Evolutionary conservation across 202 grass and related monocot species (phyloP).

Genomic region (Zizania palustris): DNA sequence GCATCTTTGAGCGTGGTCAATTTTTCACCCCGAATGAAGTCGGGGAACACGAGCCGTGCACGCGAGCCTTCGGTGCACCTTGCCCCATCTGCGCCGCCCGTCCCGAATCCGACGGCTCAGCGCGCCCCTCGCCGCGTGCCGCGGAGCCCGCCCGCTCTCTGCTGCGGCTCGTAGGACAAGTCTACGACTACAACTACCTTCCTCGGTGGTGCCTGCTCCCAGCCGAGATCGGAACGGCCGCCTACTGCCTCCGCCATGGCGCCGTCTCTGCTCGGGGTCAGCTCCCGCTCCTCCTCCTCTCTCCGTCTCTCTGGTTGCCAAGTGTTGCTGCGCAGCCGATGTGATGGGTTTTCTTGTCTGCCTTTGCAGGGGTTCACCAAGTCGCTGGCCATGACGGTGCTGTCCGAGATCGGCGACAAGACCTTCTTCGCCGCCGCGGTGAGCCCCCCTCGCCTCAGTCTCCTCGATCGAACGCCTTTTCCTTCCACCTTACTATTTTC

Average conservation of each 20-base stretch:
- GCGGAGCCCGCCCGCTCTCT: background rate
- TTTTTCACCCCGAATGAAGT: too few species aligned
- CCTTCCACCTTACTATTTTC: background rate
- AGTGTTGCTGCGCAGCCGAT: background rate
- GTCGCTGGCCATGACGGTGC: slow-evolving; percentile 92
- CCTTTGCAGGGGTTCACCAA: slow-evolving; percentile 86
- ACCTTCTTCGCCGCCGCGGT: slow-evolving; percentile 98
- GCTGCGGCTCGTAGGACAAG: too few species aligned
- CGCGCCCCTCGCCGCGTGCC: background rate
- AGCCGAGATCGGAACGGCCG: slow-evolving; percentile 33
- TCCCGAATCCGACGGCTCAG: slow-evolving; percentile 32
- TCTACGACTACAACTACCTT: background rate
- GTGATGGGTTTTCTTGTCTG: background rate
- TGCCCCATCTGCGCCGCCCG: background rate
- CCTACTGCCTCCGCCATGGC: slow-evolving; percentile 39
- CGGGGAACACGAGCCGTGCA: too few species aligned
- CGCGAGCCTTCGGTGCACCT: too few species aligned
- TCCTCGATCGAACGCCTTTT: background rate
- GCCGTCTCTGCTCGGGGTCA: slow-evolving; percentile 60
- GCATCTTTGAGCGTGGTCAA: too few species aligned
- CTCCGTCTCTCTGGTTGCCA: background rate
- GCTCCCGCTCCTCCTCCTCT: background rate
- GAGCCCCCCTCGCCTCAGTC: background rate
- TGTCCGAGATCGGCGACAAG: slow-evolving; percentile 99
- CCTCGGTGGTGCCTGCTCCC: background rate